Evolutionary conservation across 192 early-diverging fungal species (phyloP).

Genomic region (Cetraspora pellucida): DNA sequence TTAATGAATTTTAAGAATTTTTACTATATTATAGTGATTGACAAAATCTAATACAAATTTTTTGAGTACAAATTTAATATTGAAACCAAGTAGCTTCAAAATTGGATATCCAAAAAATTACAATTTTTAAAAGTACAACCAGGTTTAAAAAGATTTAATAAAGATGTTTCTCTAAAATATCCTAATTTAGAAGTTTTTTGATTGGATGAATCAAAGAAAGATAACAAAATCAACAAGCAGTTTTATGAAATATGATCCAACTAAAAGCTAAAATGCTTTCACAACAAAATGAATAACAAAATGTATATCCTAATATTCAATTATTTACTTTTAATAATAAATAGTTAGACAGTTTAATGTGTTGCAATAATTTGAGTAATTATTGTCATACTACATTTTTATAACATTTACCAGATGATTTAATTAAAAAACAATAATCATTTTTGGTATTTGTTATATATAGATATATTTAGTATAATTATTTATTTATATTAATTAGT

Average conservation of each 20-base stretch:
- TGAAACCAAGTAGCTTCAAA: conserved; percentile 14
- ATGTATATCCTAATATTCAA: not conserved
- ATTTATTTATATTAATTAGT: no score
- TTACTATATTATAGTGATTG: no score
- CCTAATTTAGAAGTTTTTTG: not conserved
- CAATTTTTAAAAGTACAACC: not conserved
- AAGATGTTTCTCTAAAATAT: not conserved
- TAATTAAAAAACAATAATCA: not conserved
- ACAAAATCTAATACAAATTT: no score
- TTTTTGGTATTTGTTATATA: no score
- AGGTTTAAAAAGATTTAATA: not conserved
- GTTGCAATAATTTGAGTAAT: not conserved
- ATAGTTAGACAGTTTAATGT: conserved; percentile 14
- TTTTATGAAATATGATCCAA: not conserved
- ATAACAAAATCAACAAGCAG: not conserved
- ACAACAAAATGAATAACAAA: not conserved
- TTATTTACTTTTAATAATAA: not conserved
- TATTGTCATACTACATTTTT: not conserved
- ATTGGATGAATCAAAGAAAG: not conserved
- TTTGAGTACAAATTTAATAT: conserved; percentile 5
- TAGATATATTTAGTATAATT: no score
- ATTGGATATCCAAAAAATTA: conserved; percentile 20
- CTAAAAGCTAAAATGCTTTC: not conserved
- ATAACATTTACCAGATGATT: conserved; percentile 23
- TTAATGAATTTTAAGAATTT: no score